These are phyloP conservation scores for Creolimax fragrantissima DNA, from an alignment of 78 protist species.

Conservation along the genomic window DNA sequence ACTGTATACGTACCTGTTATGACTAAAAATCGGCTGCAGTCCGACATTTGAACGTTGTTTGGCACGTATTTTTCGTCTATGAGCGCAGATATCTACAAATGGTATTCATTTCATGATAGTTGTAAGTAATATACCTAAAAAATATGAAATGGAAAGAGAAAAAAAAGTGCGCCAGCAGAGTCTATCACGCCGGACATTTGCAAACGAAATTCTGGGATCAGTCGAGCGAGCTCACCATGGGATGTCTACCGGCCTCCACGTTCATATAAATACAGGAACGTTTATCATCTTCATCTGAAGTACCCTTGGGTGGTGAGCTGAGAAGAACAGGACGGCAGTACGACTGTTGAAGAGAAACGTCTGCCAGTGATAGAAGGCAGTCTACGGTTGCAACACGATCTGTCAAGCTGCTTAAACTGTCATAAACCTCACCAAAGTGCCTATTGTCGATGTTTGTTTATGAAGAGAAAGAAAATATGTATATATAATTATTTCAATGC, in stretches of 20 bases:
- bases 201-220: too few relatives aligned
- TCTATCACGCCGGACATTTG: too few relatives aligned
- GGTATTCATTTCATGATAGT: too few relatives aligned
- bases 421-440: not conserved
- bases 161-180: too few relatives aligned
- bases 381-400: not conserved
- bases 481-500: too few relatives aligned
- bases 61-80: conserved; percentile 2
- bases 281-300: not conserved
- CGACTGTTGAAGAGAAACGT: not conserved
- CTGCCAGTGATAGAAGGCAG: conserved; percentile 9
- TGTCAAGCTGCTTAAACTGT: not conserved
- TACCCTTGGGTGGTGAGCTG: not conserved
- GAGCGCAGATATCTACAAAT: not conserved
- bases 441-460: too few relatives aligned
- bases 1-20: conserved; percentile 8
- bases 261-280: not conserved
- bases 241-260: not conserved
- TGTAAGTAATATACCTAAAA: too few relatives aligned
- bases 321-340: not conserved
- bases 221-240: not conserved
- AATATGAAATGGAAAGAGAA: too few relatives aligned
- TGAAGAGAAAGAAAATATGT: too few relatives aligned
- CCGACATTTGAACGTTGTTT: not conserved
- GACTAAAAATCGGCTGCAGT: not conserved